A percentile compares a stretch with the other conserved stretches of the same genome.
These are phyloP conservation scores for Candida verbasci DNA, from an alignment of 805 yeast genomes.

Conservation along the genomic window DNA sequence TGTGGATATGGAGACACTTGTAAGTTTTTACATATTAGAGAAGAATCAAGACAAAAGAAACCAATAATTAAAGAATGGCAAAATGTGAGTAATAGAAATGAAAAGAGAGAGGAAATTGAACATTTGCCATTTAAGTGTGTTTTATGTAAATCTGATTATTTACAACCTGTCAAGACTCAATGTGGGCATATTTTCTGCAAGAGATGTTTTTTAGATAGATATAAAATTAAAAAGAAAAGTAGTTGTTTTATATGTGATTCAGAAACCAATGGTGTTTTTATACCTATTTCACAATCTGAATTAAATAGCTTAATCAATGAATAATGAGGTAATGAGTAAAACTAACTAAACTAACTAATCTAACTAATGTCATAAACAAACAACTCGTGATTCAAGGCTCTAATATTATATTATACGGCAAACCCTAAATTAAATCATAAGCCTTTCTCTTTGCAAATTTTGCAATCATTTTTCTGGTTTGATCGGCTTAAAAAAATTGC, in stretches of 20 bases:
- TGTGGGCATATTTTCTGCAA: conserved; percentile 68
- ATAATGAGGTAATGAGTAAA: too few species aligned
- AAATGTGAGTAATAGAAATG: conserved; percentile 11
- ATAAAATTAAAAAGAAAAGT: conserved; percentile 32
- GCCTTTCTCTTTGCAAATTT: too few species aligned
- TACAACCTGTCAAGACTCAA: conserved; percentile 50
- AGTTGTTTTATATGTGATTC: conserved; percentile 55
- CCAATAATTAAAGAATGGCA: conserved; percentile 66
- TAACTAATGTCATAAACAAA: too few species aligned
- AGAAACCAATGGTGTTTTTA: conserved; percentile 58
- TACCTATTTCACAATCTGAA: conserved; percentile 44
- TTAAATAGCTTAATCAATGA: conserved; percentile 8
- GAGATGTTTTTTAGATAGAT: conserved; percentile 49
- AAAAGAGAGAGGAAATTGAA: conserved; percentile 6
- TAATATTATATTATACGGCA: too few species aligned
- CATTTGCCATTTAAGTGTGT: conserved; percentile 63
- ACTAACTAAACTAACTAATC: too few species aligned
- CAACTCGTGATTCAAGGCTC: too few species aligned
- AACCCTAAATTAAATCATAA: too few species aligned
- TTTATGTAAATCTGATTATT: conserved; percentile 54
- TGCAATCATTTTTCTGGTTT: too few species aligned
- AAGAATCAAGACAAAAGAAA: conserved; percentile 72
- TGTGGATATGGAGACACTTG: conserved; percentile 98
- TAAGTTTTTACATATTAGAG: conserved; percentile 88
- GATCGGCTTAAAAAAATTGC: too few species aligned